Percentiles rank a stretch among this genome's conserved stretches.
Conservation (phyloP, 257 asterid genomes). For the Plectranthus barbatus region DNA sequence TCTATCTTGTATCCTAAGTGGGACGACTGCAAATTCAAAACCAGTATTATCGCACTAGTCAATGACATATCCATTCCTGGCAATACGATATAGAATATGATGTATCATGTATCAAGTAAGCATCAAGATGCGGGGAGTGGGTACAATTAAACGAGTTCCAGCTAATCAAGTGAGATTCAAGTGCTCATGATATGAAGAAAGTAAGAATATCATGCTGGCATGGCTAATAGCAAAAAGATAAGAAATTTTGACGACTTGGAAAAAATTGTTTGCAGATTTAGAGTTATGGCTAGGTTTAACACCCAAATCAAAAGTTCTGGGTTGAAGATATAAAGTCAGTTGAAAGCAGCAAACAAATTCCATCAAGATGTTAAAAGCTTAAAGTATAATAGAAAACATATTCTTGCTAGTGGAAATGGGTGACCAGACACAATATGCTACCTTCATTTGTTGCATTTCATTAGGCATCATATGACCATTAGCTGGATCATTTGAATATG, state of each 20-base stretch:
- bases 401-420: too few species aligned
- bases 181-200: too few species aligned
- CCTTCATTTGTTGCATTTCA: slow-evolving; percentile 41
- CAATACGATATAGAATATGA: neutral
- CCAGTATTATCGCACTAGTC: neutral
- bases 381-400: too few species aligned
- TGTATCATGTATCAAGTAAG: neutral
- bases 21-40: slow-evolving; percentile 37
- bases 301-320: too few species aligned
- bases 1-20: slow-evolving; percentile 33
- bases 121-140: neutral
- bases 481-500: slow-evolving; percentile 19
- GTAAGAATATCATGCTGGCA: too few species aligned
- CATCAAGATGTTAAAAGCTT: too few species aligned
- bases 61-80: neutral
- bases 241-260: too few species aligned
- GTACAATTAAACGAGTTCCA: neutral
- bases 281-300: too few species aligned
- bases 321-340: too few species aligned
- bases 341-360: too few species aligned
- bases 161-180: slow-evolving; percentile 4
- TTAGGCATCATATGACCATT: slow-evolving; percentile 19
- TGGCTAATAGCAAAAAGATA: too few species aligned
- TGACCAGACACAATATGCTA: neutral
- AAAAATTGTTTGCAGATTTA: too few species aligned